These are phyloP conservation scores for Graphilbum fragrans DNA, from an alignment of 2,329 filamentous ascomycete species.

Conservation along the genomic window DNA sequence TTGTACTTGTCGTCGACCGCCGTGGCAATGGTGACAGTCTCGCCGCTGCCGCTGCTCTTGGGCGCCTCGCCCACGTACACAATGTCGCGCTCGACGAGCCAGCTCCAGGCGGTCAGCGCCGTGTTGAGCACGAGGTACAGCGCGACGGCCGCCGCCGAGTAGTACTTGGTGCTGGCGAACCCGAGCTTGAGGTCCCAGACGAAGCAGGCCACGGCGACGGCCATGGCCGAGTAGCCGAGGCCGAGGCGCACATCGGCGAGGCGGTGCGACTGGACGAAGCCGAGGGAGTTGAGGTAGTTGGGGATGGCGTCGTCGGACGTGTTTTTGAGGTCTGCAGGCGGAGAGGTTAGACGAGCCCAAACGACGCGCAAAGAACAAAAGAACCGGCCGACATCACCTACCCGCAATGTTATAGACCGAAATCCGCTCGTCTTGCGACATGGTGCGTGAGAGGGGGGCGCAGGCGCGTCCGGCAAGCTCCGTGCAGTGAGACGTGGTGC, in stretches of 20 bases:
- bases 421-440: too few species aligned
- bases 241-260: constrained; percentile 72
- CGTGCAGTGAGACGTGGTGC: too few species aligned
- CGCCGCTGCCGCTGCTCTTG: constrained; percentile 53
- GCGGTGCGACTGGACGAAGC: constrained; percentile 69
- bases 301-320: constrained; percentile 89
- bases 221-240: constrained; percentile 73
- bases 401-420: too few species aligned
- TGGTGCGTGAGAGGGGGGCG: too few species aligned
- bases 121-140: constrained; percentile 71
- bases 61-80: constrained; percentile 65
- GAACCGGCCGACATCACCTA: too few species aligned
- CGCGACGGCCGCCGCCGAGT: constrained; percentile 67
- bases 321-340: constrained; percentile 79
- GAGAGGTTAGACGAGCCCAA: constrained; percentile 4
- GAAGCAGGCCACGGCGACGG: constrained; percentile 73
- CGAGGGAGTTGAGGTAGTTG: constrained; percentile 83
- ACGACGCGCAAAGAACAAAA: not conserved
- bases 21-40: constrained; percentile 42
- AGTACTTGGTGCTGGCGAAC: constrained; percentile 75
- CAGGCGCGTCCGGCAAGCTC: too few species aligned
- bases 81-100: constrained; percentile 65
- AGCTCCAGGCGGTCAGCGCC: constrained; percentile 72
- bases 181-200: constrained; percentile 84
- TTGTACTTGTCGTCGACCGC: constrained; percentile 67